A percentile compares a stretch with the other conserved stretches of the same genome.
phyloP scores from a whole-genome alignment of 2,329 filamentous ascomycete species.

The Aquanectria penicillioides region DNA sequence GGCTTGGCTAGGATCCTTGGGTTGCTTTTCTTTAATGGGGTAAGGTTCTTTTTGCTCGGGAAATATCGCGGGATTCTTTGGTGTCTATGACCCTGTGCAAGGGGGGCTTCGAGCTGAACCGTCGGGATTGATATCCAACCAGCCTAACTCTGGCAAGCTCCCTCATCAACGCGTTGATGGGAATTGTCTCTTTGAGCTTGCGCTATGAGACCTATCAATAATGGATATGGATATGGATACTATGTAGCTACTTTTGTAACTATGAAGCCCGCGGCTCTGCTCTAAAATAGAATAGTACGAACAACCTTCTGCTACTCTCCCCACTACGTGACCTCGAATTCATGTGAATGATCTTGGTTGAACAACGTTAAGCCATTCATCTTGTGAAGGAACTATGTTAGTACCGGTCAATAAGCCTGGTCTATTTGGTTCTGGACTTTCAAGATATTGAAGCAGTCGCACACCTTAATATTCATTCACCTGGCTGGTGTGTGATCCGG shows the following conservation, averaged over 20 bases:
- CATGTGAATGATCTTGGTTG: no score
- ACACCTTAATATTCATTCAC: no score
- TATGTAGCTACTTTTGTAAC: conserved; percentile 21
- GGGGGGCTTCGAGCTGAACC: conserved; percentile 14
- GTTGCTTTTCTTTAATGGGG: conserved; percentile 36
- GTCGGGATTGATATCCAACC: conserved; percentile 14
- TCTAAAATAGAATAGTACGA: conserved; percentile 22
- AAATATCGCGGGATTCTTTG: conserved; percentile 19
- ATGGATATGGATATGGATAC: conserved; percentile 25
- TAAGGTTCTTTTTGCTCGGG: conserved; percentile 26
- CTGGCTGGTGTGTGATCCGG: no score
- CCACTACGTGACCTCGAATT: not conserved
- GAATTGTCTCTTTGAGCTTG: conserved; percentile 13
- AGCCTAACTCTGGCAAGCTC: not conserved
- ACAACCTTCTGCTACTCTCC: not conserved
- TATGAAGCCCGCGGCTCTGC: conserved; percentile 22
- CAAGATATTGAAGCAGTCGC: no score
- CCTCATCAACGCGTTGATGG: conserved; percentile 9
- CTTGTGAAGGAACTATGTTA: no score
- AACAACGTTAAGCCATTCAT: no score
- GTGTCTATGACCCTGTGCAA: conserved; percentile 12
- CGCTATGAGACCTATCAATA: conserved; percentile 15
- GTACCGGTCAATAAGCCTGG: no score
- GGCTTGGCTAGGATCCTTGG: conserved; percentile 43
- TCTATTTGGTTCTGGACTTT: no score